Percentiles rank a stretch among this genome's conserved stretches.
phyloP scores from a whole-genome alignment of 176 grass and related monocot species.

The Microstegium vimineum region DNA sequence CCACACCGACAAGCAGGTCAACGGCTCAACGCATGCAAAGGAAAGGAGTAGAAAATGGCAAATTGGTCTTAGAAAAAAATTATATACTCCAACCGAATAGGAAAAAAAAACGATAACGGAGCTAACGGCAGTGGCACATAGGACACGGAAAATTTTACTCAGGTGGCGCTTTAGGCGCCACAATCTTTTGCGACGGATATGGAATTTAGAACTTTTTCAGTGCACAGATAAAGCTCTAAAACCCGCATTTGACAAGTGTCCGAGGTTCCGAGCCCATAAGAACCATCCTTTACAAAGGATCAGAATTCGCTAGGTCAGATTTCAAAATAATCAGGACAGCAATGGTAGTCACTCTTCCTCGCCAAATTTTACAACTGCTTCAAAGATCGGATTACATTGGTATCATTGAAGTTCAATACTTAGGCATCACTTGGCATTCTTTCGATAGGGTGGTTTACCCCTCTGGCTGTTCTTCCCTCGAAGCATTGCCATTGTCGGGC shows the following conservation, averaged over 20 bases:
- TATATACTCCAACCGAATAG: too few relatives aligned
- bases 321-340: not conserved
- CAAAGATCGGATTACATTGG: not conserved
- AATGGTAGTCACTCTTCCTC: not conserved
- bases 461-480: constrained; percentile 45
- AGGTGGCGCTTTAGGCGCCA: too few relatives aligned
- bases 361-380: not conserved
- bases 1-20: too few relatives aligned
- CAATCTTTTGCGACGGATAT: too few relatives aligned
- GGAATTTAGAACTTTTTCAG: too few relatives aligned
- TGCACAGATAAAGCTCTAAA: not conserved
- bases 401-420: not conserved
- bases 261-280: not conserved
- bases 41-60: too few relatives aligned
- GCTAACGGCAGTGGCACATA: too few relatives aligned
- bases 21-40: too few relatives aligned
- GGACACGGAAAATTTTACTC: too few relatives aligned
- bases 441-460: constrained; percentile 16
- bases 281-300: not conserved
- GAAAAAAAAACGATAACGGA: too few relatives aligned
- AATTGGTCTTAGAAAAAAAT: too few relatives aligned
- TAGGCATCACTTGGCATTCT: constrained; percentile 16
- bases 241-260: not conserved
- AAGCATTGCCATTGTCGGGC: constrained; percentile 66
- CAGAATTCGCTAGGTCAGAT: not conserved